Base-by-base conservation (phyloP, 352 stramenopile genomes). In the Pythium phragmiticola region DNA sequence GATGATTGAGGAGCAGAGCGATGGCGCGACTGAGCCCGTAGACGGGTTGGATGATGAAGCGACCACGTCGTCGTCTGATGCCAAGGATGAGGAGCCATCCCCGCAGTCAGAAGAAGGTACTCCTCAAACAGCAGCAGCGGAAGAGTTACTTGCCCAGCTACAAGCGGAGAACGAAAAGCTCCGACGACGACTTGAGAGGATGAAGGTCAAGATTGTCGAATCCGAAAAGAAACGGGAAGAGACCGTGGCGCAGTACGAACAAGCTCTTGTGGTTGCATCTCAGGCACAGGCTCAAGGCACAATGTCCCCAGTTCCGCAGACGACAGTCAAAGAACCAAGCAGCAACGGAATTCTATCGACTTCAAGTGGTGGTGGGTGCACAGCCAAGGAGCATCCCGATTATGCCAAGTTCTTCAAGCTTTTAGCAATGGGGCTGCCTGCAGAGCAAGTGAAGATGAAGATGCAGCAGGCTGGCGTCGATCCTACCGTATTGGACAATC, bases 321-420 rank as follows among this genome's bases (percentile, higher is more conserved):
- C 68, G 2, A 68, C 43, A 19, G 46, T 68, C 9, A 68, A 68
- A 28, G 52, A 57, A 30, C 46, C 51, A 16, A 56, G 13, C 36
- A 34, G 23, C n/a, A 69, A 69, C 14, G 50, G 70, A 8, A 66
- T 66, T 36, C 47, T 54, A 34, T 37, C 63, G 11, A 57, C 66
- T 61, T 37, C 60, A 12, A 50, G 45, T 37, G 48, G 19, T 17
- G 55, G 41, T 12, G 78, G 79, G 43, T 68, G 90, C 2, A 75
- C 60, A 57, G 82, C 76, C 7, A 87, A 88, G 60, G 80, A 93
- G 8, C 80, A 94, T 48, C 85, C 83, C 1, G 82, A 90, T 16
- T 94, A 80, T 50, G 62, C 68, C 36, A 94, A 94, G 66, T 95
- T 82, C 42, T 95, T 95, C 66, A 95, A 92, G 68, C 61, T 95